These are phyloP conservation scores for Botrytis tulipae DNA, from an alignment of 2,329 filamentous ascomycete species.

Conservation along the genomic window DNA sequence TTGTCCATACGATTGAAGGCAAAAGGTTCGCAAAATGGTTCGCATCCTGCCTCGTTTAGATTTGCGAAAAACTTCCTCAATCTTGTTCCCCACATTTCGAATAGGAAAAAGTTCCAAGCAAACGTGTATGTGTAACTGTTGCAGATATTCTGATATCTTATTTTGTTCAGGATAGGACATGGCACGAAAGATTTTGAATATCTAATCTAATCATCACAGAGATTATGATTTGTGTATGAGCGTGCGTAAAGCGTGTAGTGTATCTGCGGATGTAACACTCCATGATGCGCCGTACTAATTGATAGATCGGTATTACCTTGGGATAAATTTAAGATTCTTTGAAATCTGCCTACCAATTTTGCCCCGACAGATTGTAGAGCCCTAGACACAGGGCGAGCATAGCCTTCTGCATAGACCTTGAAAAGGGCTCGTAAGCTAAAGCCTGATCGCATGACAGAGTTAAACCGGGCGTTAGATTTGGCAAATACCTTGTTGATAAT, in stretches of 20 bases:
- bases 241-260: background rate
- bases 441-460: constrained; percentile 17
- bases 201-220: background rate
- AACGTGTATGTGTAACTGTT: background rate
- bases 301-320: background rate
- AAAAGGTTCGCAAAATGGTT: constrained; percentile 11
- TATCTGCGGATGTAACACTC: background rate
- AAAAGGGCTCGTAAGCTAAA: constrained; percentile 1
- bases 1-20: constrained; percentile 10
- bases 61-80: background rate
- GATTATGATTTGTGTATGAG: background rate
- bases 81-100: background rate
- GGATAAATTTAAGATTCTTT: background rate
- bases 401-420: constrained; percentile 4
- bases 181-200: background rate
- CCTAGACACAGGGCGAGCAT: background rate
- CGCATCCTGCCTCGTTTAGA: constrained; percentile 3
- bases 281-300: background rate
- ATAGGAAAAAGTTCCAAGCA: background rate
- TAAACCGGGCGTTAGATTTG: background rate
- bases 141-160: background rate
- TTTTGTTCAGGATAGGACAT: background rate
- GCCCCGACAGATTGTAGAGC: constrained; percentile 10
- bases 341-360: background rate
- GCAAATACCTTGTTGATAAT: constrained; percentile 8